Evolutionary conservation across 495 filamentous ascomycete genomes (phyloP).

Genomic region (Sphaerosporella brunnea): DNA sequence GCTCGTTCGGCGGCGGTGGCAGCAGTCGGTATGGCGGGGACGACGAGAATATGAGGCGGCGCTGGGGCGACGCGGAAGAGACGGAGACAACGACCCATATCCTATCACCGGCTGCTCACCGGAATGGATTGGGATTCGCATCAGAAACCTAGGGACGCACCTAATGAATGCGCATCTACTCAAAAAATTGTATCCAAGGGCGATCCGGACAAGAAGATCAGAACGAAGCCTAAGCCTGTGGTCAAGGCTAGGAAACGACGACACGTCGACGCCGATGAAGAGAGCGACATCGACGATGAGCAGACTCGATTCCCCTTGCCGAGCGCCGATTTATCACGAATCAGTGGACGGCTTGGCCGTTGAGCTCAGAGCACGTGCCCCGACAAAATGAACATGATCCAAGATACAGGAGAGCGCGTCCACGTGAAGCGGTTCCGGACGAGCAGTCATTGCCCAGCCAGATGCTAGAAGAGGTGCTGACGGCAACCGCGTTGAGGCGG

Average conservation of each 20-base stretch:
- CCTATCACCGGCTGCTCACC: not conserved
- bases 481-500: not conserved
- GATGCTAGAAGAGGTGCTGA: constrained; percentile 2
- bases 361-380: not conserved
- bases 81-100: not conserved
- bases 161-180: constrained; percentile 3
- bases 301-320: too few species aligned
- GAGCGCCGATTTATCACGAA: not conserved
- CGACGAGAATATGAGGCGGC: not conserved
- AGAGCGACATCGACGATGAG: not conserved
- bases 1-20: not conserved
- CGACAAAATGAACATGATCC: not conserved
- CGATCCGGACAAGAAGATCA: too few species aligned
- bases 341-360: constrained; percentile 4
- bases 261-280: not conserved
- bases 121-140: not conserved
- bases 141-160: not conserved
- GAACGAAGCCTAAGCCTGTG: too few species aligned
- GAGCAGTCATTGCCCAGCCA: not conserved
- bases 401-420: not conserved
- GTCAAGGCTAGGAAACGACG: too few species aligned
- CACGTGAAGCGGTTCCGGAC: not conserved
- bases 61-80: constrained; percentile 4
- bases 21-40: too few species aligned
- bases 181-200: too few species aligned